These are phyloP conservation scores for Grosmannia huntii DNA, from an alignment of 2,329 filamentous ascomycete species.

Conservation along the genomic window DNA sequence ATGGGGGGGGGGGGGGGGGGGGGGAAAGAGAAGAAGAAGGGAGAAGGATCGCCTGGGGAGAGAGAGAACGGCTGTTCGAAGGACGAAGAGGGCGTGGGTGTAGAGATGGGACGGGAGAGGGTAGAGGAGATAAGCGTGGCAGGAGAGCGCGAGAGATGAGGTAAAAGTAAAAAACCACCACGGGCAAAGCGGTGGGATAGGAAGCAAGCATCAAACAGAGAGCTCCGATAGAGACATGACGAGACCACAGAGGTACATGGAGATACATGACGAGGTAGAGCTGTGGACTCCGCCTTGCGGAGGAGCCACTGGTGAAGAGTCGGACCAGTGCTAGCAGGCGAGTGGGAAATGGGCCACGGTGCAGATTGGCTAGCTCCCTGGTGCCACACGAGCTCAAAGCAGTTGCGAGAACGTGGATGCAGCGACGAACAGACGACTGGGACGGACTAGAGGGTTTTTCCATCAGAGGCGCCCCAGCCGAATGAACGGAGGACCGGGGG, in stretches of 20 bases:
- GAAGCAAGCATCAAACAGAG: no score
- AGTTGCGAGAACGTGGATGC: background rate
- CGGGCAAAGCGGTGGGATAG: no score
- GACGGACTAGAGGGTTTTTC: background rate
- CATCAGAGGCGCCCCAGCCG: background rate
- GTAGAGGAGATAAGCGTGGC: constrained; percentile 4
- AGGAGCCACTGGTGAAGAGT: background rate
- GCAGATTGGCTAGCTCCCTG: background rate
- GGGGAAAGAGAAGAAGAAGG: background rate
- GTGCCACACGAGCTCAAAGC: background rate
- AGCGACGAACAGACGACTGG: background rate
- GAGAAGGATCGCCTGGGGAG: no score
- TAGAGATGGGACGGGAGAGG: constrained; percentile 8
- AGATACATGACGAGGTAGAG: background rate
- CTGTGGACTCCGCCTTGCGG: background rate
- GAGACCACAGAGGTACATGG: background rate
- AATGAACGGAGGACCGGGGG: background rate
- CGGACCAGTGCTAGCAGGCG: background rate
- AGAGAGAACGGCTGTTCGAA: no score
- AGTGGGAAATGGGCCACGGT: background rate
- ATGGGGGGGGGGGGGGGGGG: background rate
- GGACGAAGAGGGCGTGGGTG: constrained; percentile 5
- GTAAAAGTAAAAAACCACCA: no score
- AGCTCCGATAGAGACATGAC: background rate
- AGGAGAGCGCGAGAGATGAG: background rate